Percentiles rank a stretch among this genome's conserved stretches.
Evolutionary conservation across 106 monocot genomes (phyloP).

Genomic region (Dendrobium huoshanense): DNA sequence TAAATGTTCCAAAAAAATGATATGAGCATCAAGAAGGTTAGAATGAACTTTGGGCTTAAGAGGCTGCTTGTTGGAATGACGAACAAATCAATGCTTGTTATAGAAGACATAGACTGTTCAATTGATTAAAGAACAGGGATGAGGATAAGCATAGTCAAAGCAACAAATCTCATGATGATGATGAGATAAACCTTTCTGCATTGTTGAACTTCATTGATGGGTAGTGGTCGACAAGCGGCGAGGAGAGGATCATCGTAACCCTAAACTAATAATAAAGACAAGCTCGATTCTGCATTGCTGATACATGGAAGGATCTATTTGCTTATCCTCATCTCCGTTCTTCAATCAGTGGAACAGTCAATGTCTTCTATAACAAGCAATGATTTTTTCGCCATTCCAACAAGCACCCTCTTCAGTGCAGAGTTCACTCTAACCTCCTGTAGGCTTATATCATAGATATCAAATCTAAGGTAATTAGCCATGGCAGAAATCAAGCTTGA

Average conservation of each 20-base stretch:
- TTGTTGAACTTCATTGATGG: constrained; percentile 15
- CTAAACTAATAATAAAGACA: constrained; percentile 15
- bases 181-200: constrained; percentile 10
- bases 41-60: not conserved
- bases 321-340: constrained; percentile 5
- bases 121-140: constrained; percentile 3
- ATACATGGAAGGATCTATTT: constrained; percentile 14
- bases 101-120: constrained; percentile 25
- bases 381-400: too few relatives aligned
- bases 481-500: not conserved
- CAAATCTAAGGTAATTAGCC: too few relatives aligned
- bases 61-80: constrained; percentile 9
- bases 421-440: not conserved
- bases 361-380: too few relatives aligned
- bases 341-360: too few relatives aligned
- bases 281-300: constrained; percentile 10
- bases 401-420: too few relatives aligned
- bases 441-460: not conserved
- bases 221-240: constrained; percentile 11
- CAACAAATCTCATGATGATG: not conserved
- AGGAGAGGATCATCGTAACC: constrained; percentile 14
- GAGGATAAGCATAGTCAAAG: not conserved
- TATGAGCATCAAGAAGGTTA: constrained; percentile 10
- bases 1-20: not conserved
- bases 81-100: constrained; percentile 10